Conservation (phyloP, 75 land plant genomes). For the Adiantum capillusveneris region DNA sequence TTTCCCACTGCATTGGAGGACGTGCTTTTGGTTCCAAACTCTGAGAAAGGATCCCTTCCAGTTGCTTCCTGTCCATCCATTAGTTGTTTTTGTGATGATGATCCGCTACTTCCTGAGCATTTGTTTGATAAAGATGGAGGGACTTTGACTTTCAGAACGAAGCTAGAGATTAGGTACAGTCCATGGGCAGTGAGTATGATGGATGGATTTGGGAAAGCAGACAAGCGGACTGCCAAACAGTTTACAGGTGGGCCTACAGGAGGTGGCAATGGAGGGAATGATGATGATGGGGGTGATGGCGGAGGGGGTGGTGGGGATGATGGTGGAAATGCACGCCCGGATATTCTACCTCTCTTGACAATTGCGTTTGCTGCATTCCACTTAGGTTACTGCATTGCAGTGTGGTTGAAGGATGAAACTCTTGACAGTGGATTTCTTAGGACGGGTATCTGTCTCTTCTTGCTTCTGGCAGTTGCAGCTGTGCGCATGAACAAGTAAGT, state of each 20-base stretch:
- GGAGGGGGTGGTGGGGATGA: slow-evolving; percentile 34
- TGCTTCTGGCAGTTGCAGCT: slow-evolving; percentile 29
- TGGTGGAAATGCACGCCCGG: slow-evolving; percentile 22
- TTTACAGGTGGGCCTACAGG: slow-evolving; percentile 20
- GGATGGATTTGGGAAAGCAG: slow-evolving; percentile 21
- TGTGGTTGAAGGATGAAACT: slow-evolving; percentile 40
- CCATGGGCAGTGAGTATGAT: slow-evolving; percentile 43
- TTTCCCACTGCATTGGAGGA: too few species aligned
- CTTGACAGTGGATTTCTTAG: slow-evolving; percentile 28
- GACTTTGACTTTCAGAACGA: slow-evolving; percentile 20
- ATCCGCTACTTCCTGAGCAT: slow-evolving; percentile 26
- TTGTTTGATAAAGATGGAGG: slow-evolving; percentile 20
- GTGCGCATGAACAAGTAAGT: slow-evolving; percentile 36
- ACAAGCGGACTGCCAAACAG: slow-evolving; percentile 21
- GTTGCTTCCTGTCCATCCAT: slow-evolving; percentile 5
- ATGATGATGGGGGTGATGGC: slow-evolving; percentile 24
- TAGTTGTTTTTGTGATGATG: slow-evolving; percentile 38
- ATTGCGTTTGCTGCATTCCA: slow-evolving; percentile 44
- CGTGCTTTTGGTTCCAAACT: too few species aligned
- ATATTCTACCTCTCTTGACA: slow-evolving; percentile 29
- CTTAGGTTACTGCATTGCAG: slow-evolving; percentile 38
- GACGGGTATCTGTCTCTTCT: slow-evolving; percentile 33
- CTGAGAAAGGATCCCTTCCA: too few species aligned
- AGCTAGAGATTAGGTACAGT: slow-evolving; percentile 22
- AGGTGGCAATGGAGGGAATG: slow-evolving; percentile 28